These are phyloP conservation scores for Gastrolobium villosum DNA, from an alignment of 306 rosid species.

Conservation along the genomic window DNA sequence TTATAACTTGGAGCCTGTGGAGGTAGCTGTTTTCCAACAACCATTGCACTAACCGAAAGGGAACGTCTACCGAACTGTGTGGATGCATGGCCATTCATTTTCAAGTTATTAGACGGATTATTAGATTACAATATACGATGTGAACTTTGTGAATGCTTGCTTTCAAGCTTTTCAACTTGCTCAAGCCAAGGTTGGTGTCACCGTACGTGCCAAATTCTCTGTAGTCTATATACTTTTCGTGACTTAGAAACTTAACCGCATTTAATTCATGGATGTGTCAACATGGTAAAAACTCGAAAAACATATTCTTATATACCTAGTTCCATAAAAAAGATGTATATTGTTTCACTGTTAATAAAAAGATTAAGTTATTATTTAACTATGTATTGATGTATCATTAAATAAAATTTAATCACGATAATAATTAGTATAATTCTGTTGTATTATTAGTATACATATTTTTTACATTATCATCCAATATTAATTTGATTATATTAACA, in stretches of 20 bases:
- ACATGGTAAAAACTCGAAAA: neutral
- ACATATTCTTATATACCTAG: neutral
- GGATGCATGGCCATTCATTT: conserved; percentile 39
- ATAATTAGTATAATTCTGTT: too few species aligned
- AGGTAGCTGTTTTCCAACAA: conserved; percentile 62
- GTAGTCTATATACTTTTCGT: conserved; percentile 27
- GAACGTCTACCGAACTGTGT: conserved; percentile 54
- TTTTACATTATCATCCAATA: too few species aligned
- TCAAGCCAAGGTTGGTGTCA: conserved; percentile 35
- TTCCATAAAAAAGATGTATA: too few species aligned
- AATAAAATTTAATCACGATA: too few species aligned
- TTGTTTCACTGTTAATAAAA: too few species aligned
- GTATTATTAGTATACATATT: too few species aligned
- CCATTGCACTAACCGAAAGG: conserved; percentile 60
- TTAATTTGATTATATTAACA: too few species aligned
- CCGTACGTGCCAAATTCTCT: conserved; percentile 12
- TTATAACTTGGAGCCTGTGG: conserved; percentile 31
- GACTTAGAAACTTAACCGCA: conserved; percentile 51
- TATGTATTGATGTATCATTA: too few species aligned
- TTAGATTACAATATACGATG: conserved; percentile 14
- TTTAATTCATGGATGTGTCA: neutral
- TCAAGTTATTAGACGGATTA: neutral
- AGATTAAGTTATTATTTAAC: too few species aligned
- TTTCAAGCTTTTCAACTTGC: conserved; percentile 39
- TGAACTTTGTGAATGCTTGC: conserved; percentile 36